These are phyloP conservation scores for Ehretia macrophylla DNA, from an alignment of 257 asterid species.

Conservation along the genomic window DNA sequence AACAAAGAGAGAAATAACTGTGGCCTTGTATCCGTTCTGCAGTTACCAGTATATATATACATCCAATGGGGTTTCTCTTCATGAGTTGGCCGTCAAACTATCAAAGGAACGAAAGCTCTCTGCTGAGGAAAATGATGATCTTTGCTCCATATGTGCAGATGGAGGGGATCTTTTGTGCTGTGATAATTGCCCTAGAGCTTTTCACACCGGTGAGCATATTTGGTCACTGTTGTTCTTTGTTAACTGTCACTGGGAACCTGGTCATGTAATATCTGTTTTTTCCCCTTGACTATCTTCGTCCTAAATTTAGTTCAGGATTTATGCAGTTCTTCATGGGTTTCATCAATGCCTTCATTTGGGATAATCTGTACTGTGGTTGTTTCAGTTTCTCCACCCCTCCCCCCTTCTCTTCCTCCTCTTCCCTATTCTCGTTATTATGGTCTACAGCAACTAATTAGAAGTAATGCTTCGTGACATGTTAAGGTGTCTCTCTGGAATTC, in stretches of 20 bases:
- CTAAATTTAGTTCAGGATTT: too few species aligned
- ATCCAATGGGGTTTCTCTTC: constrained; percentile 73
- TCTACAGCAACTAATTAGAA: neutral
- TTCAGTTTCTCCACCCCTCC: too few species aligned
- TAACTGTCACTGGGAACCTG: neutral
- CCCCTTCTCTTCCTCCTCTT: too few species aligned
- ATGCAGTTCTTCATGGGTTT: too few species aligned
- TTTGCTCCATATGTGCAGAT: constrained; percentile 71
- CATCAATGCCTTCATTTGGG: too few species aligned
- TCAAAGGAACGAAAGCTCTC: constrained; percentile 40
- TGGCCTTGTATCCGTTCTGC: constrained; percentile 8
- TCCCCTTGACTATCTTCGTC: neutral
- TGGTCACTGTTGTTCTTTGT: constrained; percentile 1
- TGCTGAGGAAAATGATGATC: constrained; percentile 76
- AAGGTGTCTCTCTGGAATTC: neutral
- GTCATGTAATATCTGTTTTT: neutral
- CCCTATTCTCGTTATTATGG: too few species aligned
- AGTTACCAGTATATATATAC: constrained; percentile 83
- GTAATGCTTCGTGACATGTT: neutral
- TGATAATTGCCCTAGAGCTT: constrained; percentile 86
- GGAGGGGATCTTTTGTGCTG: constrained; percentile 86
- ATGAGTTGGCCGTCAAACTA: constrained; percentile 57
- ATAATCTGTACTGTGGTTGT: too few species aligned
- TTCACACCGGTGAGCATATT: constrained; percentile 62
- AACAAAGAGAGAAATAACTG: too few species aligned